Percentiles rank a stretch among this genome's conserved stretches.
phyloP scores from a whole-genome alignment of 2,329 filamentous ascomycete genomes.

The Aureobasidium sp. region DNA sequence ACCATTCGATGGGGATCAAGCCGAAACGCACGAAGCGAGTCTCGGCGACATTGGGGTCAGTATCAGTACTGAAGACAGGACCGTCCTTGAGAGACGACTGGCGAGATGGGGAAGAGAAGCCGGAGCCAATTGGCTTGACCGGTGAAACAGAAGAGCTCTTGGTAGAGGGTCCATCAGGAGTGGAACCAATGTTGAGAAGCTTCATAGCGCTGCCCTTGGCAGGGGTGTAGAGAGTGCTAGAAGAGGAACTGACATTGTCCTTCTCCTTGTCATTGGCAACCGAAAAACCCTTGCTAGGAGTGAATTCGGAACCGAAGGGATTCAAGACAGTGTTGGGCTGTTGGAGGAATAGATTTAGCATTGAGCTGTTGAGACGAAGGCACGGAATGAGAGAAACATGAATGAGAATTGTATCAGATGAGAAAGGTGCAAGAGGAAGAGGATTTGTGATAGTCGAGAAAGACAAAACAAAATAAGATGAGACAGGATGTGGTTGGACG shows the following conservation, averaged over 20 bases:
- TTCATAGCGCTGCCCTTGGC: not conserved
- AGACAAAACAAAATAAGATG: not conserved
- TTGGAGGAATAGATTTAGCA: not conserved
- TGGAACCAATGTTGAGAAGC: not conserved
- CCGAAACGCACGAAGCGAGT: conserved; percentile 2
- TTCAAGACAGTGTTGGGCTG: not conserved
- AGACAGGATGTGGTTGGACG: not conserved
- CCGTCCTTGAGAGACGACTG: not conserved
- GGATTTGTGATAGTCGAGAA: not conserved
- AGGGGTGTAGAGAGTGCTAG: not conserved
- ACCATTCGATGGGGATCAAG: conserved; percentile 4
- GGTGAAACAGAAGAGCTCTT: not conserved
- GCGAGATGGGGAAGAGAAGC: not conserved
- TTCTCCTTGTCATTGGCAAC: not conserved
- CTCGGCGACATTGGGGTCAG: not conserved
- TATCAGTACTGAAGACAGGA: conserved; percentile 9
- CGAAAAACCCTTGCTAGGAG: not conserved
- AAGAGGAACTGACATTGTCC: not conserved
- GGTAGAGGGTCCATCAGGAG: not conserved
- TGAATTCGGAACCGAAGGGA: not conserved
- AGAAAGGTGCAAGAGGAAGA: not conserved
- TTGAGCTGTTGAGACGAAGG: not conserved
- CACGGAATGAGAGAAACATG: not conserved
- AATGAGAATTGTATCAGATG: not conserved
- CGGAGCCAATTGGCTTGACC: conserved; percentile 2